Conservation (phyloP, 148 eudicot genomes). For the Diospyros lotus region DNA sequence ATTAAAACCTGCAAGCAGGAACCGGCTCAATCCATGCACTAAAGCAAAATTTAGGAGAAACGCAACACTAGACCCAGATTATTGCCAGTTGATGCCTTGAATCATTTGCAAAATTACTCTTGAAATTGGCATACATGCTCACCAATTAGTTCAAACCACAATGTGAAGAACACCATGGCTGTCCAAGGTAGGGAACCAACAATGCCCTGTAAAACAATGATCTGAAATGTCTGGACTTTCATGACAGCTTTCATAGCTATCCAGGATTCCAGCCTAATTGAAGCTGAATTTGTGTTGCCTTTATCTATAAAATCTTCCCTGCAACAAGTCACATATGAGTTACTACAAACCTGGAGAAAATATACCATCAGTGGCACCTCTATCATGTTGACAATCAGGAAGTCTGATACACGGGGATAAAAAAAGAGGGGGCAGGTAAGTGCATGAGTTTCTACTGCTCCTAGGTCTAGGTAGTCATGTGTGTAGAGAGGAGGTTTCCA, state of each 20-base stretch:
- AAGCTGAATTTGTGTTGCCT: constrained; percentile 30
- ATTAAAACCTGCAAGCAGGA: constrained; percentile 60
- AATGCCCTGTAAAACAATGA: constrained; percentile 91
- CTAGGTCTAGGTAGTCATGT: too few relatives aligned
- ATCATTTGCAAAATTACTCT: too few relatives aligned
- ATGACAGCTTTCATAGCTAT: constrained; percentile 67
- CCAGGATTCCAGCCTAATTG: constrained; percentile 79
- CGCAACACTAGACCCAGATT: neutral
- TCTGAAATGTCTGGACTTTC: constrained; percentile 74
- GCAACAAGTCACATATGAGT: constrained; percentile 9
- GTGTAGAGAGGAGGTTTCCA: too few relatives aligned
- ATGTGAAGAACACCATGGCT: constrained; percentile 89
- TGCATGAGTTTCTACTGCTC: too few relatives aligned
- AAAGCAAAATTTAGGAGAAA: neutral
- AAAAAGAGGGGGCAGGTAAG: too few relatives aligned
- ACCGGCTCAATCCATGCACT: neutral
- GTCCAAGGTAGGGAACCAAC: constrained; percentile 97
- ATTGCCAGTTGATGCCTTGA: neutral
- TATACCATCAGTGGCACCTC: neutral
- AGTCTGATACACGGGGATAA: too few relatives aligned
- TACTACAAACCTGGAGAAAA: neutral
- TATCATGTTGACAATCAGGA: neutral
- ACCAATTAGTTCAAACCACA: constrained; percentile 97
- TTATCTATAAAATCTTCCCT: constrained; percentile 54
- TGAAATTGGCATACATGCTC: constrained; percentile 21